Percentiles rank a stretch among this genome's conserved stretches.
Conservation (phyloP, 805 yeast species). For the Metschnikowia dekortorum region DNA sequence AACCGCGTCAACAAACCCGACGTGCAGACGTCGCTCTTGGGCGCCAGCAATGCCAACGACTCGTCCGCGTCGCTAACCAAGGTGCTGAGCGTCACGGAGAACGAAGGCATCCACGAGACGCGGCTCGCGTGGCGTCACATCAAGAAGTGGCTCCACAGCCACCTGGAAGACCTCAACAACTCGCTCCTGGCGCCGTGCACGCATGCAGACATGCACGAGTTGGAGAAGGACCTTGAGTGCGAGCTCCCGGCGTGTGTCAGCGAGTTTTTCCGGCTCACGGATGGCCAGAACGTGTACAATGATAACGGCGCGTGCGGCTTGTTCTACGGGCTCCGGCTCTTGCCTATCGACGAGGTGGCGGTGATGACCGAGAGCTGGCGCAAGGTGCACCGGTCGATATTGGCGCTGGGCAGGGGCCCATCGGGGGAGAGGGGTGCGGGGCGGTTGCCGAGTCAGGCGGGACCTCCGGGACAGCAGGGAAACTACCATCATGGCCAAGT, state of each 20-base stretch:
- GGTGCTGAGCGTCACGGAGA: slow-evolving; percentile 26
- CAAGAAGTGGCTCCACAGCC: slow-evolving; percentile 73
- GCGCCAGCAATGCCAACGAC: slow-evolving; percentile 25
- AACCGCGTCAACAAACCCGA: slow-evolving; percentile 42
- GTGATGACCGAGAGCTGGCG: slow-evolving; percentile 87
- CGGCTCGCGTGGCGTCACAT: slow-evolving; percentile 86
- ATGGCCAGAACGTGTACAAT: slow-evolving; percentile 75
- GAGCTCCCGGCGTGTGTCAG: slow-evolving; percentile 76
- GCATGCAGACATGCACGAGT: slow-evolving; percentile 68
- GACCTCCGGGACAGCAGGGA: too few species aligned
- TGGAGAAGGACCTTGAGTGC: slow-evolving; percentile 76
- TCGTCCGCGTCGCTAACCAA: slow-evolving; percentile 17
- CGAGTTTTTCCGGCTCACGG: slow-evolving; percentile 77
- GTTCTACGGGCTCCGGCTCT: slow-evolving; percentile 71
- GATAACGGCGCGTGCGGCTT: slow-evolving; percentile 67
- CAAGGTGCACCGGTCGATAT: slow-evolving; percentile 48
- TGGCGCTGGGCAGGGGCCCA: not conserved
- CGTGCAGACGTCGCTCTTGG: slow-evolving; percentile 27
- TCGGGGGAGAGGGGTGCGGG: too few species aligned
- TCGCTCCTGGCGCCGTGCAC: slow-evolving; percentile 79
- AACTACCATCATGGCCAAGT: too few species aligned
- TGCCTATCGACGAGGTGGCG: slow-evolving; percentile 76
- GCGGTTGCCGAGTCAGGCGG: too few species aligned
- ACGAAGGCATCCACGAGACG: slow-evolving; percentile 70
- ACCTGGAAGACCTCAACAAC: slow-evolving; percentile 78